These are phyloP conservation scores for Mycena amicta DNA, from an alignment of 768 basidiomycete species.

Conservation along the genomic window DNA sequence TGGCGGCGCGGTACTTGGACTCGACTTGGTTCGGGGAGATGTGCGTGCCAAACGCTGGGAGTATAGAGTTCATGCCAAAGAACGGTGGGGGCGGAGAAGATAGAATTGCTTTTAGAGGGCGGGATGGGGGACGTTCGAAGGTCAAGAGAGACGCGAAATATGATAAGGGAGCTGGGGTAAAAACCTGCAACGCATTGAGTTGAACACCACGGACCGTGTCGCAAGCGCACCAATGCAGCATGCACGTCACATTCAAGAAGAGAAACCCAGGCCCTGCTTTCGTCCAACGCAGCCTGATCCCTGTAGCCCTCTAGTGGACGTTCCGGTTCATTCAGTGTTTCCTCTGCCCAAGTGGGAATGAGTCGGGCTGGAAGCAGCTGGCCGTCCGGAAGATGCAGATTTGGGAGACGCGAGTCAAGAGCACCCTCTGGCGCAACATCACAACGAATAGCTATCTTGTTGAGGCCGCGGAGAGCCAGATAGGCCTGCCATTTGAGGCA, in stretches of 20 bases:
- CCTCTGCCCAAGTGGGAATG: slow-evolving; percentile 78
- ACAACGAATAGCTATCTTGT: slow-evolving; percentile 57
- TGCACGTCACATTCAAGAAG: slow-evolving; percentile 78
- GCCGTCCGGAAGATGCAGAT: slow-evolving; percentile 61
- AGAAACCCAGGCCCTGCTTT: slow-evolving; percentile 82
- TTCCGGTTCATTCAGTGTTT: slow-evolving; percentile 44
- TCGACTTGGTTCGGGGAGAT: slow-evolving; percentile 53
- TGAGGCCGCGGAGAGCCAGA: slow-evolving; percentile 65
- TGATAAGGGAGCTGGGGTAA: slow-evolving; percentile 49
- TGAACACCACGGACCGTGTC: not conserved
- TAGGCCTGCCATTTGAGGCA: slow-evolving; percentile 92
- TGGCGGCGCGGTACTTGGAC: slow-evolving; percentile 69
- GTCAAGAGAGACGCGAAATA: slow-evolving; percentile 46
- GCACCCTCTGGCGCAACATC: slow-evolving; percentile 73
- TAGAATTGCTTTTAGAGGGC: slow-evolving; percentile 52
- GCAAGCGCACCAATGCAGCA: slow-evolving; percentile 65
- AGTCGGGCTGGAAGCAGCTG: slow-evolving; percentile 64
- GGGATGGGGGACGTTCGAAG: slow-evolving; percentile 31
- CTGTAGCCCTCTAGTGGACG: slow-evolving; percentile 67
- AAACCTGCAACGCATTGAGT: slow-evolving; percentile 36
- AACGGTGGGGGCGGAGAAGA: slow-evolving; percentile 70
- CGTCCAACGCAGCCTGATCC: slow-evolving; percentile 60
- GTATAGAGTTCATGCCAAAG: slow-evolving; percentile 64
- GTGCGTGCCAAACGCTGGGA: slow-evolving; percentile 64
- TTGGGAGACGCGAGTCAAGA: slow-evolving; percentile 68